Evolutionary conservation across 2,329 filamentous ascomycete species (phyloP).

Genomic region (Cadophora malorum): DNA sequence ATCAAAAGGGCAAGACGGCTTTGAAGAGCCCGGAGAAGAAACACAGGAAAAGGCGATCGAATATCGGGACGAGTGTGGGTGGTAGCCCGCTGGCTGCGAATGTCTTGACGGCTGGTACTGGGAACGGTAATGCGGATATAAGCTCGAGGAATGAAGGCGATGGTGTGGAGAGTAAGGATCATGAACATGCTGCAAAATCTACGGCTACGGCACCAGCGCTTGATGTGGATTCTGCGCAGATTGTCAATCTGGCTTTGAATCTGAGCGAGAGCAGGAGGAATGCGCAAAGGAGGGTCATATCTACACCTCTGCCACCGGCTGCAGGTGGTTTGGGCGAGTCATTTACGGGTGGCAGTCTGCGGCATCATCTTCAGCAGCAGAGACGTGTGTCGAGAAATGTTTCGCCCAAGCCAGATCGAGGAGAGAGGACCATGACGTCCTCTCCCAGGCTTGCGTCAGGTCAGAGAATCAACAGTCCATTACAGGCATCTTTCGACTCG

Average conservation of each 20-base stretch:
- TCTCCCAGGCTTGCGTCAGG: conserved; percentile 52
- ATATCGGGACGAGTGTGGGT: conserved; percentile 33
- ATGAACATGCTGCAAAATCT: conserved; percentile 18
- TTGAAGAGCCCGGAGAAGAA: conserved; percentile 35
- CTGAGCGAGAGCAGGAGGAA: conserved; percentile 80
- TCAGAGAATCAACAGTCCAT: conserved; percentile 51
- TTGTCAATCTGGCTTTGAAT: conserved; percentile 90
- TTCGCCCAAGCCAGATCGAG: conserved; percentile 61
- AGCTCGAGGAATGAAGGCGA: conserved; percentile 23
- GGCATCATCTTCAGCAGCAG: conserved; percentile 76
- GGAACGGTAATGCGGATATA: conserved; percentile 16
- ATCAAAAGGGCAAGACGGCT: conserved; percentile 39
- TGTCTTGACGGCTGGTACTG: conserved; percentile 31
- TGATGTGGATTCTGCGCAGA: conserved; percentile 82
- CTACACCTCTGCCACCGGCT: conserved; percentile 54
- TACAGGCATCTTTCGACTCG: conserved; percentile 56
- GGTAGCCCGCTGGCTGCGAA: conserved; percentile 41
- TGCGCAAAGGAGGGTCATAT: conserved; percentile 63
- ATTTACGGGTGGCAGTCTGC: conserved; percentile 63
- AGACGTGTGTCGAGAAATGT: conserved; percentile 65
- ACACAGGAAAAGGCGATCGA: conserved; percentile 38
- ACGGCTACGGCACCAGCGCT: conserved; percentile 48
- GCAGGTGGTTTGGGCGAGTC: conserved; percentile 51
- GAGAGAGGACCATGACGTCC: conserved; percentile 36
- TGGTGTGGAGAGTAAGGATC: conserved; percentile 17